A percentile compares a stretch with the other conserved stretches of the same genome.
These are phyloP conservation scores for Fusarium floridanum DNA, from an alignment of 2,329 filamentous ascomycete species.

Conservation along the genomic window DNA sequence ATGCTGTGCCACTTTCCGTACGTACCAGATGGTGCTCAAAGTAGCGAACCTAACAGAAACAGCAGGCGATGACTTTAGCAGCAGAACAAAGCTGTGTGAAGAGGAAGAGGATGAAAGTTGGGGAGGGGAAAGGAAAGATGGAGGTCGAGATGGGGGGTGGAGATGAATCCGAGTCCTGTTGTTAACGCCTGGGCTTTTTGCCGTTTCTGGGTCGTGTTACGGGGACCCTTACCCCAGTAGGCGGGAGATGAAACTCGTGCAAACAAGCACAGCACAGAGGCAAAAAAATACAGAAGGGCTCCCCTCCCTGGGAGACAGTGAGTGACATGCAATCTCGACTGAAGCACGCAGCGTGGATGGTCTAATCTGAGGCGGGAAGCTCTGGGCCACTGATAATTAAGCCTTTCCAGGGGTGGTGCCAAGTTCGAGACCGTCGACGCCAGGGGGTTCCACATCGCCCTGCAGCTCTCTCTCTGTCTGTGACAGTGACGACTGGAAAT, in stretches of 20 bases:
- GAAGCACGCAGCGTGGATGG: slow-evolving; percentile 31
- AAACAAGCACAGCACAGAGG: neutral
- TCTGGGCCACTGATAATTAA: slow-evolving; percentile 39
- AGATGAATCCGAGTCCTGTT: slow-evolving; percentile 29
- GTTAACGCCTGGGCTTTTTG: slow-evolving; percentile 15
- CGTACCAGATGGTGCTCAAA: slow-evolving; percentile 25
- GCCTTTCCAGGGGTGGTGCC: slow-evolving; percentile 33
- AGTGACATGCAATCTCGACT: slow-evolving; percentile 34
- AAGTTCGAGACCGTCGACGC: slow-evolving; percentile 13
- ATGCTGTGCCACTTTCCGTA: neutral
- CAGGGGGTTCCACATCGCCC: slow-evolving; percentile 13
- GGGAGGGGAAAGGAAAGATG: slow-evolving; percentile 6
- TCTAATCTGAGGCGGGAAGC: slow-evolving; percentile 24
- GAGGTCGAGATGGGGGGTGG: slow-evolving; percentile 22
- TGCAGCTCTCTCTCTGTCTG: neutral
- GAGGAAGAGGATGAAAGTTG: neutral
- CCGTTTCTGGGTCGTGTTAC: neutral
- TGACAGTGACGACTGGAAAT: neutral
- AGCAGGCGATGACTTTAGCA: neutral
- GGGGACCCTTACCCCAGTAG: neutral
- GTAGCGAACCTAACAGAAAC: neutral
- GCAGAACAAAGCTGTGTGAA: neutral
- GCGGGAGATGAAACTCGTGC: slow-evolving; percentile 11
- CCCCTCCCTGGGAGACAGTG: neutral
- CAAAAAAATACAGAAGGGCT: neutral